Conservation (phyloP, 1,284 basidiomycete genomes). For the Rhodotorula sp. region DNA sequence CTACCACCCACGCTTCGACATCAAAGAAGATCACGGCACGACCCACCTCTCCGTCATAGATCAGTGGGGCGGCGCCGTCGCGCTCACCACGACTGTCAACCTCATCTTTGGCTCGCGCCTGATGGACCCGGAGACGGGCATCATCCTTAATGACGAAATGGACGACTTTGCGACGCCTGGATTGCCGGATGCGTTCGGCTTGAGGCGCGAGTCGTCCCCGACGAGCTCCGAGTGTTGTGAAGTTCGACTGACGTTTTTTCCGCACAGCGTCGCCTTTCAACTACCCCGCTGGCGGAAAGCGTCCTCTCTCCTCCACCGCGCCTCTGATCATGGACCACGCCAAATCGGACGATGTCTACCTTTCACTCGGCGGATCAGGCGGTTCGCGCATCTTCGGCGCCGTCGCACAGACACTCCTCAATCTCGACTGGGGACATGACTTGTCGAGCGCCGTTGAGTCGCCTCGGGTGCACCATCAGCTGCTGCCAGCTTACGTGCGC, state of each 20-base stretch:
- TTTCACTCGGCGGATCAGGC: conserved; percentile 78
- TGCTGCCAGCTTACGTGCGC: conserved; percentile 62
- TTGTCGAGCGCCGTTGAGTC: conserved; percentile 75
- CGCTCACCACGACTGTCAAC: conserved; percentile 85
- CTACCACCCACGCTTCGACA: conserved; percentile 78
- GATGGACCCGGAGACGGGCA: conserved; percentile 76
- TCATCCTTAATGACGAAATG: conserved; percentile 81
- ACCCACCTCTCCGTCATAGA: conserved; percentile 81
- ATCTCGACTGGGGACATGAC: conserved; percentile 78
- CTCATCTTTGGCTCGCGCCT: conserved; percentile 79
- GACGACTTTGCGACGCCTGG: conserved; percentile 80
- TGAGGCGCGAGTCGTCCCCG: conserved; percentile 47
- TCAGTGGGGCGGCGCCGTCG: conserved; percentile 75
- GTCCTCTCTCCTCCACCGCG: conserved; percentile 77
- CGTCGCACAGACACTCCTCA: conserved; percentile 75
- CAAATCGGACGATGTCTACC: conserved; percentile 60
- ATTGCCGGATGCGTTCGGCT: conserved; percentile 72
- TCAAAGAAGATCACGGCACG: conserved; percentile 78
- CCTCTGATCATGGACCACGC: conserved; percentile 70
- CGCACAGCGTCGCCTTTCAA: conserved; percentile 56
- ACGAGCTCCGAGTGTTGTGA: too few relatives aligned
- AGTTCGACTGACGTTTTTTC: not conserved
- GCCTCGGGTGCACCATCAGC: conserved; percentile 87
- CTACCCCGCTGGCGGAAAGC: conserved; percentile 73
- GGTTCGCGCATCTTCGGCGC: conserved; percentile 80